These are phyloP conservation scores for Artomyces pyxidatus DNA, from an alignment of 768 basidiomycete genomes.

Conservation along the genomic window DNA sequence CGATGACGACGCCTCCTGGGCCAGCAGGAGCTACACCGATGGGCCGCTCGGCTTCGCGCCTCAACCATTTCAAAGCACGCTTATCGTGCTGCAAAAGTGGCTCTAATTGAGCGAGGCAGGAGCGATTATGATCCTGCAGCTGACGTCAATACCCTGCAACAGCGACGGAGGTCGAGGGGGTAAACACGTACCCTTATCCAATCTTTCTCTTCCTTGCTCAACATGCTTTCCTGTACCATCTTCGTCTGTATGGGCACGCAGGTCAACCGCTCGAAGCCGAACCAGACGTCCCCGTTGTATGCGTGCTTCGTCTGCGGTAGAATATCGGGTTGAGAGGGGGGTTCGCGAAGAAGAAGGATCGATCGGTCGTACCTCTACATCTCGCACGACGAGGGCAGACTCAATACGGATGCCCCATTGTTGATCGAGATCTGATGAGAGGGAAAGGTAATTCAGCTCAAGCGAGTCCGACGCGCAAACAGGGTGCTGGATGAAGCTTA, in stretches of 20 bases:
- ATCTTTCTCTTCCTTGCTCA: conserved; percentile 75
- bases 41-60: conserved; percentile 64
- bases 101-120: conserved; percentile 55
- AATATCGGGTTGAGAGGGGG: conserved; percentile 1
- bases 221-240: conserved; percentile 79
- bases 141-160: not conserved
- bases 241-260: conserved; percentile 90
- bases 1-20: conserved; percentile 66
- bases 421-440: conserved; percentile 49
- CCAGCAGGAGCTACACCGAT: conserved; percentile 60
- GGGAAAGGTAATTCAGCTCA: not conserved
- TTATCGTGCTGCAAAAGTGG: conserved; percentile 69
- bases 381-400: conserved; percentile 70
- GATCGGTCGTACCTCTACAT: conserved; percentile 39
- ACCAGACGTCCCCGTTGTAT: conserved; percentile 72
- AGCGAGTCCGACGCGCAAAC: too few species aligned
- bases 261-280: conserved; percentile 87
- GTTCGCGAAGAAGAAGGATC: conserved; percentile 10
- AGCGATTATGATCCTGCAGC: conserved; percentile 69
- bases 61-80: conserved; percentile 74
- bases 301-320: conserved; percentile 52
- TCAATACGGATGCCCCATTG: conserved; percentile 92
- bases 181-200: conserved; percentile 71
- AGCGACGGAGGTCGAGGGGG: conserved; percentile 4
- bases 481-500: conserved; percentile 37